A percentile compares a stretch with the other conserved stretches of the same genome.
Conservation (phyloP, 1,139 yeast species). For the Arxiozyma telluris region DNA sequence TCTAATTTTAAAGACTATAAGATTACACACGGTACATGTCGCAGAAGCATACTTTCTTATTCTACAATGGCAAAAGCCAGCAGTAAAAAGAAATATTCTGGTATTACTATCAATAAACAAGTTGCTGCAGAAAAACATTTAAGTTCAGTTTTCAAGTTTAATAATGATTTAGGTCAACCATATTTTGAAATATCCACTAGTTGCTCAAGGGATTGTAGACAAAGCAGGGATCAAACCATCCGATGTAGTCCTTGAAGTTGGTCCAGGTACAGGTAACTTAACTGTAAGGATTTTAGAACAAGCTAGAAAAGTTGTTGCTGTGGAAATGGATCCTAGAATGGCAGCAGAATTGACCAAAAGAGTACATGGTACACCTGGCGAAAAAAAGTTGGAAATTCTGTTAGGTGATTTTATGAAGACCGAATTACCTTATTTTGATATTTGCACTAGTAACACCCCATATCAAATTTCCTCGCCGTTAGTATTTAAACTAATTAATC, state of each 20-base stretch:
- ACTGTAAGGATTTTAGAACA: constrained; percentile 88
- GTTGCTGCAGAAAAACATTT: constrained; percentile 62
- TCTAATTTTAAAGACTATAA: too few species aligned
- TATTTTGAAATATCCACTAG: constrained; percentile 87
- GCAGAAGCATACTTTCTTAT: background rate
- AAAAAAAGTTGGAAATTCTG: constrained; percentile 81
- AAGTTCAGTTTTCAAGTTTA: constrained; percentile 87
- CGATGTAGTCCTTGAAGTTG: constrained; percentile 89
- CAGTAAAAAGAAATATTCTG: constrained; percentile 30
- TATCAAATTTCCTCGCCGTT: constrained; percentile 95
- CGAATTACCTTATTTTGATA: constrained; percentile 89
- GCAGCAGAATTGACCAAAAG: constrained; percentile 97
- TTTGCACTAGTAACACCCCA: constrained; percentile 95
- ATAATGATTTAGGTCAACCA: constrained; percentile 94
- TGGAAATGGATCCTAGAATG: constrained; percentile 99
- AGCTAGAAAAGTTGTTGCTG: constrained; percentile 79
- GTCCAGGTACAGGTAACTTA: constrained; percentile 98
- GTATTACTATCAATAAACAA: constrained; percentile 36
- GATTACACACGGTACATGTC: background rate
- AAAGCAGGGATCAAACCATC: constrained; percentile 90
- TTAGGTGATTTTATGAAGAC: constrained; percentile 95
- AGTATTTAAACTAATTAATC: constrained; percentile 83
- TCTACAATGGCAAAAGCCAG: constrained; percentile 29
- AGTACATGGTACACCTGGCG: constrained; percentile 92
- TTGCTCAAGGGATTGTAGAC: constrained; percentile 97